These are phyloP conservation scores for Exophiala oligosperma DNA, from an alignment of 2,329 filamentous ascomycete genomes.

Conservation along the genomic window DNA sequence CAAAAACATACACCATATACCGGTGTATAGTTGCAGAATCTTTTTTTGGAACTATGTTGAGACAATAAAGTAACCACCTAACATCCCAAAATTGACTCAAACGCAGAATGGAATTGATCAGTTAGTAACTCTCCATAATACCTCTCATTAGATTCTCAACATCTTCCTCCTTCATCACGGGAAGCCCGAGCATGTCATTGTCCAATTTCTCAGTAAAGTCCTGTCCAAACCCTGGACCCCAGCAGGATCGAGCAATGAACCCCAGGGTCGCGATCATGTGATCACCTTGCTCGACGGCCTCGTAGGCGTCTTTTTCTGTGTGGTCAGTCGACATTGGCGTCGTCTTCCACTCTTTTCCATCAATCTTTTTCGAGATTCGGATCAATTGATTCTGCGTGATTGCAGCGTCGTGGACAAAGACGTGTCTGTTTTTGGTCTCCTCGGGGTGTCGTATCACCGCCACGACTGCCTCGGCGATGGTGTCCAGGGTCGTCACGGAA, in stretches of 20 bases:
- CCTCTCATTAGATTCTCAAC: conserved; percentile 24
- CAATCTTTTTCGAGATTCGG: conserved; percentile 32
- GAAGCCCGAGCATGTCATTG: conserved; percentile 41
- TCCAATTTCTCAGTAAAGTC: conserved; percentile 34
- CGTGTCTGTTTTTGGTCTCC: conserved; percentile 51
- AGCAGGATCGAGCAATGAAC: background rate
- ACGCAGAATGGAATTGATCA: background rate
- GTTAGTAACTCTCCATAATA: background rate
- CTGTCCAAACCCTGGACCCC: conserved; percentile 30
- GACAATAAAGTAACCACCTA: too few species aligned
- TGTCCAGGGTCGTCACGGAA: conserved; percentile 44
- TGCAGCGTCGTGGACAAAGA: conserved; percentile 48
- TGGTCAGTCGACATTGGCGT: conserved; percentile 3
- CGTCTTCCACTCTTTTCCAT: conserved; percentile 13
- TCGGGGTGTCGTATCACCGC: conserved; percentile 50
- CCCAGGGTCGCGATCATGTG: background rate
- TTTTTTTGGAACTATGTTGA: too few species aligned
- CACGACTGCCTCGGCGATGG: conserved; percentile 46
- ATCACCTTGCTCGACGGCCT: background rate
- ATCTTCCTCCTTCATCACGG: conserved; percentile 35
- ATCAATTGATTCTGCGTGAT: conserved; percentile 43
- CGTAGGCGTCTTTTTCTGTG: background rate
- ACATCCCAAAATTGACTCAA: too few species aligned
- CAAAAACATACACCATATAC: too few species aligned
- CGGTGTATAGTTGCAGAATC: too few species aligned